phyloP scores from a whole-genome alignment of 2,329 filamentous ascomycete species.

The Nemania sp. region DNA sequence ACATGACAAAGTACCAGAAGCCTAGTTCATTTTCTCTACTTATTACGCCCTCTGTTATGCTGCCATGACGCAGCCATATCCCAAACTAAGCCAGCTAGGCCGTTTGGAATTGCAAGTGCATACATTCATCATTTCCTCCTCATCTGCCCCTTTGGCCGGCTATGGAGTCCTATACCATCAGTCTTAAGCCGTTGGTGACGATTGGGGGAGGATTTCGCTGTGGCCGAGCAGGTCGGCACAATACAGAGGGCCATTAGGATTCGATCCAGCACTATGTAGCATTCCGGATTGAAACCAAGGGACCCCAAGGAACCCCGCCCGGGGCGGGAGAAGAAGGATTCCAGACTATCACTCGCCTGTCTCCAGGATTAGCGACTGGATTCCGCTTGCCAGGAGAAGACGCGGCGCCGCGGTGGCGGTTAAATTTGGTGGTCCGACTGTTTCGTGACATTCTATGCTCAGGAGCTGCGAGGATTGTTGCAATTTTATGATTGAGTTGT shows the following conservation, averaged over 20 bases:
- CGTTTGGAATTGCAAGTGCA: slow-evolving; percentile 36
- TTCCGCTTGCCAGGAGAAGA: slow-evolving; percentile 17
- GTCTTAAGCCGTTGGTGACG: slow-evolving; percentile 18
- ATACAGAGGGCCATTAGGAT: slow-evolving; percentile 12
- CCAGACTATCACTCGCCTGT: slow-evolving; percentile 12
- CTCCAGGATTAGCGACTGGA: slow-evolving; percentile 4
- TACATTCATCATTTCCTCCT: slow-evolving; percentile 22
- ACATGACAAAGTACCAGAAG: slow-evolving; percentile 26
- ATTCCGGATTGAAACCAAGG: slow-evolving; percentile 16
- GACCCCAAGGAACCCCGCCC: slow-evolving; percentile 3
- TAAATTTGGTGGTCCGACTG: slow-evolving; percentile 17
- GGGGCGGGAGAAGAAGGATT: slow-evolving; percentile 10
- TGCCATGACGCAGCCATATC: slow-evolving; percentile 22
- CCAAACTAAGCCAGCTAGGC: slow-evolving; percentile 25
- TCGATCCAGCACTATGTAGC: slow-evolving; percentile 16
- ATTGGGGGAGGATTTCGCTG: slow-evolving; percentile 9
- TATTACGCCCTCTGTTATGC: slow-evolving; percentile 11
- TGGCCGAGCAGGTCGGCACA: slow-evolving; percentile 12
- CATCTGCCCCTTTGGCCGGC: slow-evolving; percentile 6
- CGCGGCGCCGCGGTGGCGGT: slow-evolving; percentile 24
- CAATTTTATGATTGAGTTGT: slow-evolving; percentile 9
- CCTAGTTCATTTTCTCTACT: neutral
- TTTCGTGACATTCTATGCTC: slow-evolving; percentile 18
- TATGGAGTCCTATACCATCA: slow-evolving; percentile 6
- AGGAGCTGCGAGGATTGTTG: slow-evolving; percentile 11